Percentiles rank a stretch among this genome's conserved stretches.
These are phyloP conservation scores for Solanum arcanum DNA, from an alignment of 257 asterid species.

Conservation along the genomic window DNA sequence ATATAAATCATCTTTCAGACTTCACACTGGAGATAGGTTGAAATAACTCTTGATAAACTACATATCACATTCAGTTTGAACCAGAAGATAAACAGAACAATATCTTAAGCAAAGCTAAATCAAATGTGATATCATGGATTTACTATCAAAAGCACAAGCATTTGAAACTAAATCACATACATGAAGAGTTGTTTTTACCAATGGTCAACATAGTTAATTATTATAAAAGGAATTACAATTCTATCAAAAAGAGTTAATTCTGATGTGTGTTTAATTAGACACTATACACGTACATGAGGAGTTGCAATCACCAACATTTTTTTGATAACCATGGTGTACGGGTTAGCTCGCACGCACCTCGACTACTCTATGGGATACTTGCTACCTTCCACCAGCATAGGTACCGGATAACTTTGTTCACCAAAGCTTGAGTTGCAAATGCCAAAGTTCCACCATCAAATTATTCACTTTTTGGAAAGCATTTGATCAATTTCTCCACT, in stretches of 20 bases:
- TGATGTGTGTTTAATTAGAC: not conserved
- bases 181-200: not conserved
- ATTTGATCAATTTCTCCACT: slow-evolving; percentile 86
- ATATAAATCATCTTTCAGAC: not conserved
- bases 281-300: not conserved
- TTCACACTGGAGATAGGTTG: not conserved
- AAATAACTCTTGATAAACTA: not conserved
- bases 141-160: not conserved
- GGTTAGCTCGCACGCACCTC: not conserved
- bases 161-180: not conserved
- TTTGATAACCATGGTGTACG: not conserved
- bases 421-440: not conserved
- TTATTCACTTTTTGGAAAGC: slow-evolving; percentile 46
- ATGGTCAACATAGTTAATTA: not conserved
- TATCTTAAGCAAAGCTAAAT: not conserved
- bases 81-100: not conserved
- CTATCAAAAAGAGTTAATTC: not conserved
- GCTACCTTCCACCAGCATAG: not conserved
- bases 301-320: not conserved
- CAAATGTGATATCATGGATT: not conserved
- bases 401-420: not conserved
- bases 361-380: not conserved
- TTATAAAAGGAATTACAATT: not conserved
- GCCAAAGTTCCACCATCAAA: slow-evolving; percentile 1
- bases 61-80: not conserved